Base-by-base conservation (phyloP, 1,139 yeast genomes). In the Blastobotrys aristatus region DNA sequence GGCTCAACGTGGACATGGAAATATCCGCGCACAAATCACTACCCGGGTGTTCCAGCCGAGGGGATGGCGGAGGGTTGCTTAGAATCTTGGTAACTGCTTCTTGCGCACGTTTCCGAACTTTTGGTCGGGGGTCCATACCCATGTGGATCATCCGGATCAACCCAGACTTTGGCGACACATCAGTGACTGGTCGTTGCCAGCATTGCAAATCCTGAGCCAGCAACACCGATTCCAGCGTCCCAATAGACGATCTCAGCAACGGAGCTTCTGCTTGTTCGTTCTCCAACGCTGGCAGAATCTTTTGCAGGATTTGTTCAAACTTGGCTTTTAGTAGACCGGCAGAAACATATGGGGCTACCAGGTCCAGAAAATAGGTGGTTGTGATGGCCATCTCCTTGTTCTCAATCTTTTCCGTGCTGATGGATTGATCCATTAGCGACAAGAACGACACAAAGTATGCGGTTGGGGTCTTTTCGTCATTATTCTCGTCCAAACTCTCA, bases 21-120 rank as follows among this genome's bases (percentile, higher is more conserved):
- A 80, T 73, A 44, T 83, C 90, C 4, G 90, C 87, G 54, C 89
- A 80, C 44, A 79, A 62, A 1, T 73, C 66, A 24, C 92, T 75
- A 10, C 88, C 95, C 38, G 87, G 83, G 63, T 90, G 97, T 40
- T 77, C 82, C 6, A 82, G 75, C 14, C 80, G 72, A 8, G 96
- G 94, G n/a, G 90, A 84, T 0, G 88, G 77, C 11, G 96, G 96
- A 14, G 94, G 90, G 55, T 75, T 75, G 4, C 69, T 54, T 54
- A 92, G 70, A 29, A 92, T 71, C 4, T 71, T 74, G 42, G 75
- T 68, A 18, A 92, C 74, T 1, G 97, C 86, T 50, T 92, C 98
- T 58, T 84, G 86, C 1, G 97, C 96, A 71, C 97, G 81, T 77
- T 86, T 88, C 66, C 99, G 80, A 11, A 94, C 95, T 62, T 94